A percentile compares a stretch with the other conserved stretches of the same genome.
phyloP scores from a whole-genome alignment of 805 yeast species.

The Candida taoyuanica region DNA sequence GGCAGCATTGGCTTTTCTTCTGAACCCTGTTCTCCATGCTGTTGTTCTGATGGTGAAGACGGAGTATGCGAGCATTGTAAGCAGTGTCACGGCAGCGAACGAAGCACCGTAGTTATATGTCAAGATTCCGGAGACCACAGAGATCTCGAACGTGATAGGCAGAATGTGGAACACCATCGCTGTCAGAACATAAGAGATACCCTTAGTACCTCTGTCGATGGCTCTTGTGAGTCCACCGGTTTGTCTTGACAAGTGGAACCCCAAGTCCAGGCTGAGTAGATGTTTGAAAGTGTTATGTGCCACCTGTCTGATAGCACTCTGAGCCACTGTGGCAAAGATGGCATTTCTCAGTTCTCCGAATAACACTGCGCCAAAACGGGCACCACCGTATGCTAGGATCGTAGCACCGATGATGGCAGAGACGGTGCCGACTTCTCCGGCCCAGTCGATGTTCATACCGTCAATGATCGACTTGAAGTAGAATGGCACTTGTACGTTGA shows the following conservation, averaged over 20 bases:
- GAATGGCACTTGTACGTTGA: slow-evolving; percentile 95
- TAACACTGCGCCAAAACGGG: slow-evolving; percentile 89
- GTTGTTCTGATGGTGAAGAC: slow-evolving; percentile 87
- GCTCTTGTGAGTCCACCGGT: slow-evolving; percentile 97
- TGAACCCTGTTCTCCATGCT: slow-evolving; percentile 91
- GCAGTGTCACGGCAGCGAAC: slow-evolving; percentile 84
- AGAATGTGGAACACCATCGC: slow-evolving; percentile 98
- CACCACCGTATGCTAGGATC: slow-evolving; percentile 85
- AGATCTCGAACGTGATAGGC: slow-evolving; percentile 88
- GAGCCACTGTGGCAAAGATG: slow-evolving; percentile 92
- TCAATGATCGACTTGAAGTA: slow-evolving; percentile 87
- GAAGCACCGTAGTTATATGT: slow-evolving; percentile 87
- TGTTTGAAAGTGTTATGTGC: slow-evolving; percentile 86
- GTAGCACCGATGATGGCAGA: slow-evolving; percentile 62
- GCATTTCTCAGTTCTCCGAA: slow-evolving; percentile 96
- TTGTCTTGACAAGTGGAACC: slow-evolving; percentile 86
- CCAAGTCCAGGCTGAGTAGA: slow-evolving; percentile 75
- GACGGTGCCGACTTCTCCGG: slow-evolving; percentile 53
- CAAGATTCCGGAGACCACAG: slow-evolving; percentile 87
- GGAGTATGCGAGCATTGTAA: slow-evolving; percentile 87
- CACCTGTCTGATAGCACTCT: slow-evolving; percentile 85
- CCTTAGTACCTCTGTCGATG: slow-evolving; percentile 96
- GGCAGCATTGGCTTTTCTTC: slow-evolving; percentile 86
- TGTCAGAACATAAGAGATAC: slow-evolving; percentile 85
- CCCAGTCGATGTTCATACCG: slow-evolving; percentile 90